Base-by-base conservation (phyloP, 305 asterid species). In the Fraxinus floribunda region DNA sequence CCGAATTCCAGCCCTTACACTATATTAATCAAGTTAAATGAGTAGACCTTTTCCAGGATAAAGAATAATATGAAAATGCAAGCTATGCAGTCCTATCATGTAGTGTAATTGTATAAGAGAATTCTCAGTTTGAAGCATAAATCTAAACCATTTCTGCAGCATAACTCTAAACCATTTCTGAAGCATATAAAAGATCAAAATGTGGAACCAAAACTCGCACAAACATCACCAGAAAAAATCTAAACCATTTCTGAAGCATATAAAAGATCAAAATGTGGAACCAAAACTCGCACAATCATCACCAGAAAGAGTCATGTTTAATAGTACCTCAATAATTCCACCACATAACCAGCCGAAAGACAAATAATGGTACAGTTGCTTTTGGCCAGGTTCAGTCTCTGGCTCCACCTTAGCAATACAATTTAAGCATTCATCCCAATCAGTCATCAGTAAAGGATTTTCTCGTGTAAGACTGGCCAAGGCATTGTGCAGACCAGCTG, bases 301-400 rank as follows among this genome's bases (percentile, higher is more conserved):
- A 66, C 32, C 26, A 18, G 72, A 57, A 80, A 44, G 71, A 75
- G 44, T 72, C 35, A 46, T 74, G 36, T 57, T 77, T 62, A 79
- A 46, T 26, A 46, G 46, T 95, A 94, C 99, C 99, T 96, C 99
- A 66, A 96, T 93, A 88, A 96, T 94, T 62, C 99, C 98, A 29
- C 99, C 99, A 89, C 98, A 93, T 82, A 96, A 89, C 96, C 96
- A 96, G 88, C 99, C 99, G 88, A 88, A 96, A 49, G 99, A 94
- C 77, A 96, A 82, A 84, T 91, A 94, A 84, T 96, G 99, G 89
- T 96, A 96, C 75, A 87, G 79, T 84, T 94, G 99, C 86, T 87
- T 82, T 77, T 76, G 76, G 82, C 98, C 98, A 83, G 99, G 98
- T 85, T 93, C 95, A 87, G 94, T 92, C 86, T 96, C 99, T 18